These are phyloP conservation scores for Malus sylvestris DNA, from an alignment of 306 rosid genomes.

Conservation along the genomic window DNA sequence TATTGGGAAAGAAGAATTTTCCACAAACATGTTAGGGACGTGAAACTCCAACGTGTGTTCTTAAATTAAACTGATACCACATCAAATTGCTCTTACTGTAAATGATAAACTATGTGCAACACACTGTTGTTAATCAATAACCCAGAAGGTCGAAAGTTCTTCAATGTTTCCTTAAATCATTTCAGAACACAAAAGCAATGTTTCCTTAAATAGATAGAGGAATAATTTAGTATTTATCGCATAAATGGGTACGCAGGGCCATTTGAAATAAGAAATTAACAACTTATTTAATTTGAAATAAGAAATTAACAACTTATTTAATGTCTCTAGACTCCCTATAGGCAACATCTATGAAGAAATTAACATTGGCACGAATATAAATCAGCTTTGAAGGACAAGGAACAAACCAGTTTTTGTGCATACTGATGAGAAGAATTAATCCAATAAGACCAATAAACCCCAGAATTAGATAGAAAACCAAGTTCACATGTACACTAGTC, in stretches of 20 bases:
- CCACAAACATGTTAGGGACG: not conserved
- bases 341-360: slow-evolving; percentile 10
- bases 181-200: not conserved
- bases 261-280: not conserved
- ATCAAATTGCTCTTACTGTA: not conserved
- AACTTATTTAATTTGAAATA: not conserved
- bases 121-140: not conserved
- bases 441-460: slow-evolving; percentile 78
- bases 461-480: slow-evolving; percentile 71
- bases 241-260: not conserved
- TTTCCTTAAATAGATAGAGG: not conserved
- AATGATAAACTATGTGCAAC: not conserved
- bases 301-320: not conserved
- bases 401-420: slow-evolving; percentile 61
- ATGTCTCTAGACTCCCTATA: not conserved
- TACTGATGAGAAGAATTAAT: slow-evolving; percentile 58
- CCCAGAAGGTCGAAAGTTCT: not conserved
- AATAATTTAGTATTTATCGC: not conserved
- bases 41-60: not conserved
- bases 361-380: slow-evolving; percentile 8
- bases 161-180: not conserved
- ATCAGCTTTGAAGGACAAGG: slow-evolving; percentile 16
- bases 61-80: not conserved
- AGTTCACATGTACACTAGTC: slow-evolving; percentile 87
- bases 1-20: not conserved